Evolutionary conservation across 129 eudicot species (phyloP), one percentile per base, ranked within the genome.

Genomic region (Ambrosia artemisiifolia): DNA sequence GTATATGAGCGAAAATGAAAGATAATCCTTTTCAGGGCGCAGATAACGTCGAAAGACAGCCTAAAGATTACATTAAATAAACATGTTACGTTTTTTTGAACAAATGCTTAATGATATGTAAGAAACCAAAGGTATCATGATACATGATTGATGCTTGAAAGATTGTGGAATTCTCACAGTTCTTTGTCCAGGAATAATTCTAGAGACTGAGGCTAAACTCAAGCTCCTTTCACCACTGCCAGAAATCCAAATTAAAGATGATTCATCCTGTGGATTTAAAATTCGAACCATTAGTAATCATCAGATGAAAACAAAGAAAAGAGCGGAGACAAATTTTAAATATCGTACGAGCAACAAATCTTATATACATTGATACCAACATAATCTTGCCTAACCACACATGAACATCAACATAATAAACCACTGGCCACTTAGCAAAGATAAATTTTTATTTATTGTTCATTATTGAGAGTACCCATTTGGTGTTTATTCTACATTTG

Each of bases 1-100:
- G 79, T 92, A 87, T 59, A 92, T 81, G 72, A 92, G 98, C 72
- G 98, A 92, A 76, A 92, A 92, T 40, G 98, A 92, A 75, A 92
- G 81, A 72, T 92, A 85, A 62, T 92, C 98, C 88, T 92, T 89
- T 34, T 88, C 96, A 30, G 98, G 96, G 35, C 88, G 88, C 67
- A 87, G 54, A 76, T 82, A 89, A 56, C 96, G 79, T 68, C 82
- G 85, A 50, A 92, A 88, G 73, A 92, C 95, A 87, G 96, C 95
- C 96, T 88, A 83, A 57, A 64, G 24, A 68, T 51, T 54, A 75
- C 16, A 10, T 9, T 20, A 56, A 56, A 46, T 36, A 56, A 40
- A 10, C 44, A 38, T 19, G 30, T 34, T 42, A 48, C 35, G 40
- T 63, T 20, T 53, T 48, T 36, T 16, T 50, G 24, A 49, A 30